Base-by-base conservation (phyloP, 805 yeast genomes). In the Candida ipomoeae region DNA sequence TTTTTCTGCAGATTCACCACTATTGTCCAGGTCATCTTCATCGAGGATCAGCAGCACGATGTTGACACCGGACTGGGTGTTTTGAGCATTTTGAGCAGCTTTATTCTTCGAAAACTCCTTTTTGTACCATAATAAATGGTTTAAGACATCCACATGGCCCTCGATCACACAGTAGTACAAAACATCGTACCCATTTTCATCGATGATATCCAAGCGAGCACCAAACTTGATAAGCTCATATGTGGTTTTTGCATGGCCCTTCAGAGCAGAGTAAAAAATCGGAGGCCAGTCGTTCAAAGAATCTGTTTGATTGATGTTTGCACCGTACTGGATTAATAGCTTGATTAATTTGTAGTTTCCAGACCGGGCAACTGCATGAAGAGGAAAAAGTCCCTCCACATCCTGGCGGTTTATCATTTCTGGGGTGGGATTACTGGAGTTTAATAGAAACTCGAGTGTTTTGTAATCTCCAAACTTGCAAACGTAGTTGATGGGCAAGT, bases 211-310 rank as follows among this genome's bases (percentile, higher is more conserved):
- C 50, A 85, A 74, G 50, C 82, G 78, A 0, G 97, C 97, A 5
- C 92, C 91, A 52, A 75, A 79, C 20, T 80, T 79, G 17, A 94
- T 78, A 50, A 94, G 74, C 44, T 82, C 87, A 54, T 76, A 76
- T 0, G 95, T 86, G 3, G 94, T 82, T 40, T 76, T 69, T 4
- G 76, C 77, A 63, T 86, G 89, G 1, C 97, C 97, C 58, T 88
- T 92, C 55, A 83, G 81, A 1, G 91, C 91, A 18, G 96, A 88
- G 65, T 94, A 92, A 61, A 90, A 89, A 2, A 94, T 77, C 0
- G 98, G 96, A 0, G 97, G 84, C 97, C 98, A 94, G 59, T 85
- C 86, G 63, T 91, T 90, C 50, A 89, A 82, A 48, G 88, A 86
- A 67, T 94, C 98, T 7, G 84, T 60, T 52, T 81, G 83, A 66